A percentile compares a stretch with the other conserved stretches of the same genome.
phyloP scores from a whole-genome alignment of 768 basidiomycete genomes.

The Amanita jacksonii region DNA sequence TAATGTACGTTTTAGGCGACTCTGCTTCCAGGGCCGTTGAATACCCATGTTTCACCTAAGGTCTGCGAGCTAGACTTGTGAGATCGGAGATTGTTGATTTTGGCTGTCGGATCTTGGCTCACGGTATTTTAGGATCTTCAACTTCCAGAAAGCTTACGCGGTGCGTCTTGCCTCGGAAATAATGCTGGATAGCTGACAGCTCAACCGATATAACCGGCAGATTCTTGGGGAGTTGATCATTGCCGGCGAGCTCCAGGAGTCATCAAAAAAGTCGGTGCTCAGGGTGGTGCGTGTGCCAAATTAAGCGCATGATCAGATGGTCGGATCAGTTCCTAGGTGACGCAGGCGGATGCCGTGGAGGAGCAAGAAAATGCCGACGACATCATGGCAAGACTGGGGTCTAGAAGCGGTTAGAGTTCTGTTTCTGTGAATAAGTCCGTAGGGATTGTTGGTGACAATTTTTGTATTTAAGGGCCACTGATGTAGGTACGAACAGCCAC shows the following conservation, averaged over 20 bases:
- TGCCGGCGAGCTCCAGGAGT: conserved; percentile 95
- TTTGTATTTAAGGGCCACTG: conserved; percentile 33
- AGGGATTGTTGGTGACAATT: conserved; percentile 15
- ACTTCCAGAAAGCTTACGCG: conserved; percentile 98
- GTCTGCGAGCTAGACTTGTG: conserved; percentile 94
- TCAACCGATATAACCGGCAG: conserved; percentile 20
- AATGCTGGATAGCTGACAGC: not conserved
- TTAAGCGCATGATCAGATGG: conserved; percentile 27
- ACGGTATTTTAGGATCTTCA: conserved; percentile 73
- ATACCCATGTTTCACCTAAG: conserved; percentile 29
- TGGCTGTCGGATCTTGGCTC: not conserved
- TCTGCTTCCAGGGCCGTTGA: not conserved
- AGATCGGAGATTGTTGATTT: conserved; percentile 20
- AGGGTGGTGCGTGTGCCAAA: conserved; percentile 28
- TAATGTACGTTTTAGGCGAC: conserved; percentile 47
- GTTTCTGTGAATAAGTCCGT: conserved; percentile 12
- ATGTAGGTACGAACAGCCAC: conserved; percentile 20
- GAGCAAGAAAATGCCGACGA: conserved; percentile 83
- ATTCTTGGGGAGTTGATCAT: conserved; percentile 97
- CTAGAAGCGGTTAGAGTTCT: conserved; percentile 52
- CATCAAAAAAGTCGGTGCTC: conserved; percentile 86
- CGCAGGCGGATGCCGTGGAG: conserved; percentile 75
- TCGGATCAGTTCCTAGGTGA: conserved; percentile 43
- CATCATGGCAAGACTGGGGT: conserved; percentile 66
- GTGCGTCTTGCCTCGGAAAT: conserved; percentile 28